Evolutionary conservation across 371 early-diverging fungal species (phyloP), one percentile per base, ranked within the genome.

Genomic region (Gilbertella persicaria): DNA sequence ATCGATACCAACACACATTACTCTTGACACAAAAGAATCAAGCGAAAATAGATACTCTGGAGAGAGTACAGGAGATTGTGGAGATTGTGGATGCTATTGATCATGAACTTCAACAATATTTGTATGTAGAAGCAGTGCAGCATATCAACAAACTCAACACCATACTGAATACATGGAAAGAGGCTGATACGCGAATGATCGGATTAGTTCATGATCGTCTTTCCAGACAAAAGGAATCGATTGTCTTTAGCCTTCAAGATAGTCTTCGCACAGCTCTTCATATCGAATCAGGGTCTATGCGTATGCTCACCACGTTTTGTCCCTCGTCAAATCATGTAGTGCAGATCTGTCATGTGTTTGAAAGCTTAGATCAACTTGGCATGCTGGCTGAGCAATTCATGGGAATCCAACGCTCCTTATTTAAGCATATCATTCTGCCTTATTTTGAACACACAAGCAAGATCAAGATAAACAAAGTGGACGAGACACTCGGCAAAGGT

Each of bases 381-480:
- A 26, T 56, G 13, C 17, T 65, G 17, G 35, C 60, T 5, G 53
- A 44, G 17, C 53, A 60, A 13, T 25, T 60, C 36, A 56, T 48
- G 40, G 24, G 42, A 23, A 33, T 65, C 0, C 47, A 65, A 24
- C 43, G 57, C 1, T 19, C 25, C 7, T 14, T 55, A 14, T 65
- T 65, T 35, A 65, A 60, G 43, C 29, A 54, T 25, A 55, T 65
- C 9, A 44, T 65, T 7, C 10, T 19, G 14, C 45, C 56, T 17
- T 65, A 51, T 37, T 60, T 60, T 35, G 50, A 65, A 21, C 14
- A 36, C 9, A 17, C 30, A n/a, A 13, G 8, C 6, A 30, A 25
- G 7, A 39, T 53, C 19, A 50, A 53, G 26, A 26, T 37, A 14
- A 41, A 54, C 20, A 33, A 43, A 4, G 45, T 44, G 16, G 24